Evolutionary conservation across 2,329 filamentous ascomycete genomes (phyloP), one percentile per base, ranked within the genome.

Genomic region (Xylaria sp.): DNA sequence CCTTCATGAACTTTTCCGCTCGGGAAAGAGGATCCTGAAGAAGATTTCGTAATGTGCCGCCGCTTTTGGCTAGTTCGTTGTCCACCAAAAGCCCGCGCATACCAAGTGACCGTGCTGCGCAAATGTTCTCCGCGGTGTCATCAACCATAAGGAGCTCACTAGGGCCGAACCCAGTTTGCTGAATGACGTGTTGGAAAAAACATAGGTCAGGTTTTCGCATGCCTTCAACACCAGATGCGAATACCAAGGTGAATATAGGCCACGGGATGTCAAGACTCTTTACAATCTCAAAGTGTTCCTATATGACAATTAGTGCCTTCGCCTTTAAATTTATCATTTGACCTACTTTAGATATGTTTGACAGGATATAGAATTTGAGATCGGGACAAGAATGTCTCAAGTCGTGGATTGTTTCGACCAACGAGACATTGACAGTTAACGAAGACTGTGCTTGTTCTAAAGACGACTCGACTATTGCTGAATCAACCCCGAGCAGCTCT

Each of bases 201-300:
- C 67, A 67, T 25, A 68, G 11, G 29, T 70, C 68, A 15, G 68
- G 68, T 29, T 70, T 70, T n/a, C 64, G 58, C 67, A 68, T 68
- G 23, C 68, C 68, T 1, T 46, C 64, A 8, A 37, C 7, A 1
- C 61, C 61, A 0, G 67, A 70, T 4, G 41, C 21, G 43, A 68
- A 69, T 2, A 41, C 31, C 0, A 15, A 29, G 6, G 35, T 29
- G 25, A 70, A 70, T 15, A 51, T 17, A 6, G 13, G 1, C 58
- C 44, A 60, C 8, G 57, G 57, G 3, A 59, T 6, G n/a, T 17
- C 41, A 11, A 54, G 41, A 6, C 21, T 25, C n/a, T 15, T 21
- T 6, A 59, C 48, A 6, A 54, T 35, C 7, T 47, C 3, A 19
- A 13, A 59, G 10, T 59, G 57, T 15, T 59, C 57, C 57, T 59